Base-by-base conservation (phyloP, 164 flowering plant genomes). In the Dillenia suffruticosa region DNA sequence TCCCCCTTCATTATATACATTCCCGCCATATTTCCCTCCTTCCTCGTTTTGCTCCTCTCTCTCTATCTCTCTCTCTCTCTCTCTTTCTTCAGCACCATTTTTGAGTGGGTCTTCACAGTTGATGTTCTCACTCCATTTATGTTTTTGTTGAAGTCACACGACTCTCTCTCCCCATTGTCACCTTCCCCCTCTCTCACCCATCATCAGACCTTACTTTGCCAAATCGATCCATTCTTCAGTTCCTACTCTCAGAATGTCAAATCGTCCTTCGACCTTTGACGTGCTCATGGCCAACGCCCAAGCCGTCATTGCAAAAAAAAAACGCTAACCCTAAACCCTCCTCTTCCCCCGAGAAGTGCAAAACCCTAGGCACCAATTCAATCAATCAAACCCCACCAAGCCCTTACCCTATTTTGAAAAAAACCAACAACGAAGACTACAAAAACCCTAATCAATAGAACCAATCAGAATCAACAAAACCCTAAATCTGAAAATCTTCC, bases 211-310 rank as follows among this genome's bases (percentile, higher is more conserved):
- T 64, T 60, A 52, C 61, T 45, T 56, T 5, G 40, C 40, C 46
- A 44, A 43, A 44, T 53, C 26, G 50, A 13, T 47, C 55, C 51
- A 9, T 46, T 54, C 46, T 16, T 45, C 52, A 44, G 57, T 26
- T 51, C 64, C 64, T 12, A 58, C 44, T 9, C 32, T 49, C 26
- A 45, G 60, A 44, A 90, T 88, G 91, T 81, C 96, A 49, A 44
- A 64, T 14, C 77, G 69, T 17, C 96, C 83, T 53, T 76, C 85
- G 13, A 83, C 90, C 47, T 76, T 82, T 74, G 96, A 88, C 40
- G 82, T 79, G 16, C 82, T 90, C 68, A 92, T 92, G 98, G 82
- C 87, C 71, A 72, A 68, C n/a, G 86, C 93, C 2, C 87, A 92
- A 10, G 89, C 89, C 17, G 80, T 68, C 14, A 69, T 82, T 2